Evolutionary conservation across 208 protist genomes (phyloP).

Genomic region (Lotmaria passim): DNA sequence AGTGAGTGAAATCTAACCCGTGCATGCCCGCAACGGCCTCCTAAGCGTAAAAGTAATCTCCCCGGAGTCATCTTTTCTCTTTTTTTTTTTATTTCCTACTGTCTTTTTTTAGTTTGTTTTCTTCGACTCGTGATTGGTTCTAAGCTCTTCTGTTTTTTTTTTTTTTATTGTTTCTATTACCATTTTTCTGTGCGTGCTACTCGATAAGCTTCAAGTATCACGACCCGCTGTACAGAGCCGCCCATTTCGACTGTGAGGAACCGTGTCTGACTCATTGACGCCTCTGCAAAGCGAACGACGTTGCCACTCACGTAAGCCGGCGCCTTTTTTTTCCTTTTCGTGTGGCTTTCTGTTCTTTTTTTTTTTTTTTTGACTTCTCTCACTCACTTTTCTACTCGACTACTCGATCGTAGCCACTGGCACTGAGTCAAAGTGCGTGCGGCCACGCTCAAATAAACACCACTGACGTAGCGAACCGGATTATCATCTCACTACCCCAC

Average conservation of each 20-base stretch:
- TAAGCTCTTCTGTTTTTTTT: conserved; percentile 17
- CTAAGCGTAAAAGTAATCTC: too few species aligned
- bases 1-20: too few species aligned
- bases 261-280: neutral
- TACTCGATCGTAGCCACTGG: too few species aligned
- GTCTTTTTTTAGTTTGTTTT: conserved; percentile 25
- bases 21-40: too few species aligned
- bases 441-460: neutral
- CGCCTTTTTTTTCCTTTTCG: conserved; percentile 11
- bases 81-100: conserved; percentile 19
- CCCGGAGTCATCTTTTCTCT: too few species aligned
- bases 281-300: neutral
- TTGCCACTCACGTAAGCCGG: neutral
- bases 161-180: conserved; percentile 19
- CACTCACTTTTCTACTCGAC: neutral
- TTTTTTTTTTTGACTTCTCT: neutral
- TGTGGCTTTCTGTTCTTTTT: conserved; percentile 19
- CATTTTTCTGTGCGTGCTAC: conserved; percentile 1
- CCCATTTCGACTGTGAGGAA: neutral
- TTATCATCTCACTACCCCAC: neutral
- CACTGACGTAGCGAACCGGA: neutral
- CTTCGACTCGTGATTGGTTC: conserved; percentile 7
- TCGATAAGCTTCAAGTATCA: neutral
- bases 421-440: neutral
- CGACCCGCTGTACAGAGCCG: neutral